Evolutionary conservation across 1,284 basidiomycete species (phyloP), one percentile per base, ranked within the genome.

Genomic region (Cutaneotrichosporon daszewskae): DNA sequence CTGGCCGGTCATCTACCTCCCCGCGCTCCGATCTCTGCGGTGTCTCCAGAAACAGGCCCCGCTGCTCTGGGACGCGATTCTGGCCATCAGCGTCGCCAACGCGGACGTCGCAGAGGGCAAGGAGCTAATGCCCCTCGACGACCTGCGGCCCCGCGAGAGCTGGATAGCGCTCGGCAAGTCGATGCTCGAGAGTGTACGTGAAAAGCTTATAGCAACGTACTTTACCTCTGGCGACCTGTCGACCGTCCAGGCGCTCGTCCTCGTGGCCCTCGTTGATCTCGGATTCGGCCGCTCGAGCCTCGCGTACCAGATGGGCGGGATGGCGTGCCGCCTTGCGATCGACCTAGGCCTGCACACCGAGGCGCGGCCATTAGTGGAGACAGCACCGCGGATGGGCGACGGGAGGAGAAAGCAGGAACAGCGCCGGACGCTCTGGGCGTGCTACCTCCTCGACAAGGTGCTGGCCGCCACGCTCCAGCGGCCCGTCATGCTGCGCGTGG

Each of bases 1-100:
- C 38, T 51, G 49, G 49, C 49, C 49, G 7, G 31, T 51, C 38
- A 40, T 51, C 24, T 51, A 51, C 28, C 31, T 47, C 5, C 49
- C 49, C 8, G 45, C 49, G 0, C 32, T 51, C 22, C 34, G 41
- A 9, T 34, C 26, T 5, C 32, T 47, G 24, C 45, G 49, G 9
- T 17, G 18, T 4, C 49, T 51, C 13, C 38, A 44, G 19, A 47
- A 41, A 3, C 38, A 47, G 28, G 33, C 27, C 22, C 49, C 49
- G 10, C 27, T 51, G 17, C 19, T 51, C 12, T 51, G 47, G n/a
- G 49, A 51, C 25, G 49, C 45, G 14, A 28, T 47, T 5, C 41
- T 51, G 13, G 45, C 49, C 8, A 28, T 51, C 4, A 40, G 38
- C 3, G 41, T 42, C 1, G 41, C 41, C 4, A 43, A 51, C 28